Percentiles rank a stretch among this genome's conserved stretches.
These are phyloP conservation scores for Nannochloropsis granulata DNA, from an alignment of 108 stramenopile genomes.

Conservation along the genomic window DNA sequence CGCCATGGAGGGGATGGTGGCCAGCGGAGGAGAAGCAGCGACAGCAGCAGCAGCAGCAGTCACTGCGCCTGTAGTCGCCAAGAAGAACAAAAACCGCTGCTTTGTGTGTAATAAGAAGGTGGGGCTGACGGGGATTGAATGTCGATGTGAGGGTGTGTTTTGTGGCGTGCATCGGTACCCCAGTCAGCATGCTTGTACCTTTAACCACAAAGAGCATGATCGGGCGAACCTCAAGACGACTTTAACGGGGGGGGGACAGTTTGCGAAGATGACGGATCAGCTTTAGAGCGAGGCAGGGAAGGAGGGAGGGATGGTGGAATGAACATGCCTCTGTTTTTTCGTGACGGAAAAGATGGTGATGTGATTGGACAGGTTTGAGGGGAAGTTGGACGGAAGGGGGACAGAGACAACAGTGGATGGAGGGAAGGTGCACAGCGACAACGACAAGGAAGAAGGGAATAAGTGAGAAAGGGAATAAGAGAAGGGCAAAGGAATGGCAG, in stretches of 20 bases:
- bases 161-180: slow-evolving; percentile 14
- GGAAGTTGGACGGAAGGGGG: no score
- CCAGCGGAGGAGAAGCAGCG: background rate
- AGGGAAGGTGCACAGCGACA: no score
- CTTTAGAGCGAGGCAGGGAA: background rate
- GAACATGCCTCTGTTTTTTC: no score
- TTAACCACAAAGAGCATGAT: background rate
- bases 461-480: no score
- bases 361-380: no score
- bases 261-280: background rate
- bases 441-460: no score
- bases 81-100: slow-evolving; percentile 8
- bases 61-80: background rate
- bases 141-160: slow-evolving; percentile 5
- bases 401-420: no score
- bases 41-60: background rate
- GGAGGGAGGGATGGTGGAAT: background rate
- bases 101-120: slow-evolving; percentile 5
- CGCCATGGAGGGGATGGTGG: no score
- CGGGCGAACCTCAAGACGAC: background rate
- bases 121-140: slow-evolving; percentile 17
- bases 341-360: no score
- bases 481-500: no score
- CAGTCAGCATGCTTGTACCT: slow-evolving; percentile 1
- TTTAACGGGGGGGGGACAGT: background rate